A percentile compares a stretch with the other conserved stretches of the same genome.
These are phyloP conservation scores for Russula olivacea DNA, from an alignment of 768 basidiomycete genomes.

Conservation along the genomic window DNA sequence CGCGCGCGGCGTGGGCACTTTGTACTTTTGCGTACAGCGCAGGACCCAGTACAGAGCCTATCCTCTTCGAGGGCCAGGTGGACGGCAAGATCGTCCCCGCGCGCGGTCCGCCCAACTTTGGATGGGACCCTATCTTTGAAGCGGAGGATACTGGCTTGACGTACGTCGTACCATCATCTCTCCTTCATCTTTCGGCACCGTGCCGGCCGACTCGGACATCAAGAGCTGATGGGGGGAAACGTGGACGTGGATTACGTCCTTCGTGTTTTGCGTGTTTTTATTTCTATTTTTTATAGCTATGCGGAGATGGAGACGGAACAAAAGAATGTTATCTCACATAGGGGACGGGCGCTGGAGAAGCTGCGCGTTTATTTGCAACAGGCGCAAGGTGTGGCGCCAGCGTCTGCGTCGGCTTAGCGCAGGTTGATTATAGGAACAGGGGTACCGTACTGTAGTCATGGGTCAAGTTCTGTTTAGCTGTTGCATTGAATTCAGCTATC, in stretches of 20 bases:
- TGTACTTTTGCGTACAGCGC: slow-evolving; percentile 95
- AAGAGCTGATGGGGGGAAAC: background rate
- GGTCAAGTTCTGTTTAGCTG: no score
- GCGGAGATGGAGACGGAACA: slow-evolving; percentile 59
- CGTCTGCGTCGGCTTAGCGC: no score
- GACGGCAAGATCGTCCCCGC: slow-evolving; percentile 86
- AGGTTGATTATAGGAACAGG: no score
- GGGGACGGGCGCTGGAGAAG: slow-evolving; percentile 57
- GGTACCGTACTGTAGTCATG: no score
- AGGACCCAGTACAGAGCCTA: slow-evolving; percentile 72
- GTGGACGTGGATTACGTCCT: background rate
- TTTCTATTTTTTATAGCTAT: slow-evolving; percentile 40
- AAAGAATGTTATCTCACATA: slow-evolving; percentile 63
- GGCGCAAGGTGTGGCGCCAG: slow-evolving; percentile 5
- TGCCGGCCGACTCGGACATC: background rate
- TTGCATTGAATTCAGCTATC: no score
- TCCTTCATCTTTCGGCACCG: no score
- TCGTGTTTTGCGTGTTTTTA: background rate
- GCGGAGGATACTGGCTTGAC: slow-evolving; percentile 71
- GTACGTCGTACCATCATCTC: no score
- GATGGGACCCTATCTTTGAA: slow-evolving; percentile 89
- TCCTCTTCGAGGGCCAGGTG: slow-evolving; percentile 82
- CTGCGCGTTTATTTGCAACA: slow-evolving; percentile 40
- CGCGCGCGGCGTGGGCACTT: slow-evolving; percentile 77
- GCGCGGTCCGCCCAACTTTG: slow-evolving; percentile 71